Conservation (phyloP, 2,329 filamentous ascomycete genomes). For the Chrysosporium keratinophilum region DNA sequence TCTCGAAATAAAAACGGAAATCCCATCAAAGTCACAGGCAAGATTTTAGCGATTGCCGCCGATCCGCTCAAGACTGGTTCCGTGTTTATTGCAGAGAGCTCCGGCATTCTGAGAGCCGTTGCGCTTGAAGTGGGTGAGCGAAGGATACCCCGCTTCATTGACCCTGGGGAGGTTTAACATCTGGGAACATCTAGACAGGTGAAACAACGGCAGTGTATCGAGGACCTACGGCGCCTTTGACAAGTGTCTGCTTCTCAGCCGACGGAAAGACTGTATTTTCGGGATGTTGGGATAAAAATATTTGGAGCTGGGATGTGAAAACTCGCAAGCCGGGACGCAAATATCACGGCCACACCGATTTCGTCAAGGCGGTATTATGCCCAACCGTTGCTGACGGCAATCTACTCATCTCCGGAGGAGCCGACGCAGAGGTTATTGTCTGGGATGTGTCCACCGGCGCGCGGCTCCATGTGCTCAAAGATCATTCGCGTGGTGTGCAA, state of each 20-base stretch:
- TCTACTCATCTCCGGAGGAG: constrained; percentile 60
- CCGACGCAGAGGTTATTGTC: constrained; percentile 70
- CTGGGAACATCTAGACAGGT: constrained; percentile 29
- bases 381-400: constrained; percentile 52
- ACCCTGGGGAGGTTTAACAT: neutral
- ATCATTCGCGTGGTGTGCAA: constrained; percentile 67
- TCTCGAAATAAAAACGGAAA: constrained; percentile 73
- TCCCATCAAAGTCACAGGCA: constrained; percentile 71
- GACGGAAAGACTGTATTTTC: constrained; percentile 58
- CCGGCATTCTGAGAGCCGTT: constrained; percentile 65
- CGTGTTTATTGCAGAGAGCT: constrained; percentile 76
- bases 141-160: constrained; percentile 11
- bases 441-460: constrained; percentile 64
- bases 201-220: constrained; percentile 47
- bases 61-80: constrained; percentile 54
- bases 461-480: constrained; percentile 66
- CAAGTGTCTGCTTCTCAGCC: constrained; percentile 58
- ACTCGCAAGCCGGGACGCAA: constrained; percentile 46
- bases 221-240: constrained; percentile 70
- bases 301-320: constrained; percentile 72
- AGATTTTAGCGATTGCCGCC: constrained; percentile 63
- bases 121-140: constrained; percentile 59
- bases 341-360: constrained; percentile 74
- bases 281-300: constrained; percentile 85
- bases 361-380: constrained; percentile 71